These are phyloP conservation scores for Candida qinlingensis DNA, from an alignment of 805 yeast genomes.

Conservation along the genomic window DNA sequence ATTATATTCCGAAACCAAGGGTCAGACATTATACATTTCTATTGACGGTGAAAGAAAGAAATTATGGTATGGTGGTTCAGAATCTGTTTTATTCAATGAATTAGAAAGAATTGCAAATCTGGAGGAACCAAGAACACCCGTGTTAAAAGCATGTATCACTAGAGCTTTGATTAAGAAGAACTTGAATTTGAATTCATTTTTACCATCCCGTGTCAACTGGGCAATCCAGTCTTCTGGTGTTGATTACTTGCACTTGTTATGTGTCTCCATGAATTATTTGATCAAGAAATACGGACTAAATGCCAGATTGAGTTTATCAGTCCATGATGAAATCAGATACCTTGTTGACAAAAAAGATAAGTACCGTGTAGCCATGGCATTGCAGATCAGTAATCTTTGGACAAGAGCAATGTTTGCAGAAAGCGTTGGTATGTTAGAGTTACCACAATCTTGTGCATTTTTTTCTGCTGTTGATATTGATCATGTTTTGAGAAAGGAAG, in stretches of 20 bases:
- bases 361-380: conserved; percentile 71
- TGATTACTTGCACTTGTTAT: conserved; percentile 81
- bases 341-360: conserved; percentile 68
- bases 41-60: conserved; percentile 24
- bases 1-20: conserved; percentile 81
- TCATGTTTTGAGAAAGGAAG: conserved; percentile 84
- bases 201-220: conserved; percentile 95
- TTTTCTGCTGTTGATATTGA: conserved; percentile 93
- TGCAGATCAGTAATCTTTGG: conserved; percentile 92
- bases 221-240: conserved; percentile 98
- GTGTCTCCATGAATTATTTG: conserved; percentile 84
- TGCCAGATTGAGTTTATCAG: conserved; percentile 79
- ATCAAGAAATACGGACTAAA: conserved; percentile 55
- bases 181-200: conserved; percentile 57
- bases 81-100: conserved; percentile 84
- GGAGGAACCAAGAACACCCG: conserved; percentile 81
- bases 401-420: conserved; percentile 94
- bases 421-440: conserved; percentile 79
- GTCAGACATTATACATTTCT: conserved; percentile 37
- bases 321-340: conserved; percentile 92
- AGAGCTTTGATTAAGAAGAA: conserved; percentile 67
- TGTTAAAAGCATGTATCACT: conserved; percentile 89
- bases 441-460: conserved; percentile 94
- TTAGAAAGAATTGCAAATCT: conserved; percentile 83
- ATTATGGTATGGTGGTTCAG: conserved; percentile 86